A percentile compares a stretch with the other conserved stretches of the same genome.
These are phyloP conservation scores for Podaxis sp. DNA, from an alignment of 768 basidiomycete genomes.

Conservation along the genomic window DNA sequence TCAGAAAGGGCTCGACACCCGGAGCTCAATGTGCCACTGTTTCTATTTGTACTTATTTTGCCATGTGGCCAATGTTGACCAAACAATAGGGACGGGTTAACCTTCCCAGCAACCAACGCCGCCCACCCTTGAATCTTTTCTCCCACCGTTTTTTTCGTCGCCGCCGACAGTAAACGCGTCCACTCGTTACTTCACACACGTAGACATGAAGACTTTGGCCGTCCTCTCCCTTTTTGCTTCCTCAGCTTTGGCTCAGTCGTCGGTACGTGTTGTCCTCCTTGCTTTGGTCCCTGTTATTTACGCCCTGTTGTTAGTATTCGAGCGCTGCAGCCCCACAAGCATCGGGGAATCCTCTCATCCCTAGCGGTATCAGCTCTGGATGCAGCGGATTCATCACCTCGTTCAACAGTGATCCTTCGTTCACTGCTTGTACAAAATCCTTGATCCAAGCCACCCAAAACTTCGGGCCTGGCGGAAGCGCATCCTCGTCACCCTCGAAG, in stretches of 20 bases:
- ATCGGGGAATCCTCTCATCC: constrained; percentile 53
- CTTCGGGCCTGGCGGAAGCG: constrained; percentile 46
- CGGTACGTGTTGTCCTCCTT: constrained; percentile 24
- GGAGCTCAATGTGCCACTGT: constrained; percentile 15
- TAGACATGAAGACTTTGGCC: constrained; percentile 46
- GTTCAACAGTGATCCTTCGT: constrained; percentile 56
- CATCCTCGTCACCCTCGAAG: constrained; percentile 33
- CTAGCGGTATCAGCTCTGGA: constrained; percentile 49
- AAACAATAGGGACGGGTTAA: constrained; percentile 18
- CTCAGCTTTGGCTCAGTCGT: constrained; percentile 46
- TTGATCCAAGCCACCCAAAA: constrained; percentile 55
- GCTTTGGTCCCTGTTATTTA: not conserved
- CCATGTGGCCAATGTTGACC: constrained; percentile 12
- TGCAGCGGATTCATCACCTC: constrained; percentile 56
- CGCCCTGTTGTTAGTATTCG: constrained; percentile 16
- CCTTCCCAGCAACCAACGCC: constrained; percentile 16
- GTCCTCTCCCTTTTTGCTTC: constrained; percentile 48
- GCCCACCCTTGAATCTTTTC: constrained; percentile 14
- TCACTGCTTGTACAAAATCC: constrained; percentile 58
- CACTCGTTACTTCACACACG: constrained; percentile 37
- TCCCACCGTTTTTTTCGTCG: constrained; percentile 22
- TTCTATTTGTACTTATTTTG: constrained; percentile 29
- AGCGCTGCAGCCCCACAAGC: constrained; percentile 21
- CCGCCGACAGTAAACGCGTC: constrained; percentile 38
- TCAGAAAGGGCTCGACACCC: not conserved